phyloP scores from a whole-genome alignment of 495 filamentous ascomycete genomes.

The Neurospora sp. region DNA sequence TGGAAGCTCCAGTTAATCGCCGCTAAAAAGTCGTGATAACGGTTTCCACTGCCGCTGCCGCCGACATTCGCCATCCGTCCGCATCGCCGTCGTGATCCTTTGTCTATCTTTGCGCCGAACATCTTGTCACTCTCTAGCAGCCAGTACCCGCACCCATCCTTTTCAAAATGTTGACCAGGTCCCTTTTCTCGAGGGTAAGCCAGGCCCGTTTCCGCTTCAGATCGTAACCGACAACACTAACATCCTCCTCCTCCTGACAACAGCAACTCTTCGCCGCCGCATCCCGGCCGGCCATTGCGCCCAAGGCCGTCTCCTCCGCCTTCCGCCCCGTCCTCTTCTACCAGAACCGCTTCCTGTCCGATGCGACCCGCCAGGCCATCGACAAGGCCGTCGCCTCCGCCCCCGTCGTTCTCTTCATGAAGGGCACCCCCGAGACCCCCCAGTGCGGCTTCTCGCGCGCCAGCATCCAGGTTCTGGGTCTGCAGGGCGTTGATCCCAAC shows the following conservation, averaged over 20 bases:
- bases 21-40: background rate
- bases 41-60: slow-evolving; percentile 1
- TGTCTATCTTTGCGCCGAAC: background rate
- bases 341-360: slow-evolving; percentile 58
- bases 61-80: background rate
- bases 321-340: slow-evolving; percentile 22
- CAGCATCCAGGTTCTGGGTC: slow-evolving; percentile 83
- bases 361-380: slow-evolving; percentile 66
- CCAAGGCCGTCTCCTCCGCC: background rate
- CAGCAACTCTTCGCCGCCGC: slow-evolving; percentile 12
- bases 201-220: background rate
- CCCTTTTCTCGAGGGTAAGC: slow-evolving; percentile 18
- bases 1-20: background rate
- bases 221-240: background rate
- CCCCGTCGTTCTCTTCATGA: slow-evolving; percentile 97
- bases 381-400: slow-evolving; percentile 75
- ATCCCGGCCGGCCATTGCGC: background rate
- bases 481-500: slow-evolving; percentile 91
- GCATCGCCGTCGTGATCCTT: background rate
- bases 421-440: slow-evolving; percentile 92
- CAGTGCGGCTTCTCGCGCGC: slow-evolving; percentile 97
- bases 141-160: background rate
- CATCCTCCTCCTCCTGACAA: background rate
- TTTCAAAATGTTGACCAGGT: slow-evolving; percentile 16
- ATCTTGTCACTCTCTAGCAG: background rate